Evolutionary conservation across 75 land plant species (phyloP).

Genomic region (Pinus tabuliformis): DNA sequence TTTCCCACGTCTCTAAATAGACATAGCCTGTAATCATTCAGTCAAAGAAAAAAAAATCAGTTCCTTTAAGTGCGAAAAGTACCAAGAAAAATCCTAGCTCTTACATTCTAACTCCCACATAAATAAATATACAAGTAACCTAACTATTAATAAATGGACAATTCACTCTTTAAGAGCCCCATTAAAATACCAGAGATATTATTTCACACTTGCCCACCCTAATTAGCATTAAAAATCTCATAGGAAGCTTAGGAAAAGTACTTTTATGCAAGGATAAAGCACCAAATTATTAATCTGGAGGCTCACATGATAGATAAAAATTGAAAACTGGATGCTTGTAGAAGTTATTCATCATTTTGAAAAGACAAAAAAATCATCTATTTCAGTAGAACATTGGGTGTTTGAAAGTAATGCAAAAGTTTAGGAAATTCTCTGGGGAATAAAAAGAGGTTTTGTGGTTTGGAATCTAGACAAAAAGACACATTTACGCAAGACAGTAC

Average conservation of each 20-base stretch:
- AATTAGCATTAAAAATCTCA: neutral
- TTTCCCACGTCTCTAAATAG: conserved; percentile 77
- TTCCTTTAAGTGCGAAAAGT: neutral
- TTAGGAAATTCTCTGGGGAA: too few species aligned
- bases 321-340: too few species aligned
- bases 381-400: neutral
- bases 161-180: neutral
- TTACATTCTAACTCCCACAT: neutral
- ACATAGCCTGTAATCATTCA: conserved; percentile 55
- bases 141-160: neutral
- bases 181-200: neutral
- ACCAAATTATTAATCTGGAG: neutral
- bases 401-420: neutral
- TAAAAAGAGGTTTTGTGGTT: too few species aligned
- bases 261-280: neutral
- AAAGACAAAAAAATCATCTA: neutral
- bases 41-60: neutral
- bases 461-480: too few species aligned
- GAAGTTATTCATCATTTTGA: too few species aligned
- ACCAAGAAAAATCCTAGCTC: neutral
- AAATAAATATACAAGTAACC: neutral
- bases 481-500: too few species aligned
- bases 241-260: neutral
- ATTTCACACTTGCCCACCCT: neutral
- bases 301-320: too few species aligned